phyloP scores from a whole-genome alignment of 148 eudicot species.

The Salicornia ramosissima region DNA sequence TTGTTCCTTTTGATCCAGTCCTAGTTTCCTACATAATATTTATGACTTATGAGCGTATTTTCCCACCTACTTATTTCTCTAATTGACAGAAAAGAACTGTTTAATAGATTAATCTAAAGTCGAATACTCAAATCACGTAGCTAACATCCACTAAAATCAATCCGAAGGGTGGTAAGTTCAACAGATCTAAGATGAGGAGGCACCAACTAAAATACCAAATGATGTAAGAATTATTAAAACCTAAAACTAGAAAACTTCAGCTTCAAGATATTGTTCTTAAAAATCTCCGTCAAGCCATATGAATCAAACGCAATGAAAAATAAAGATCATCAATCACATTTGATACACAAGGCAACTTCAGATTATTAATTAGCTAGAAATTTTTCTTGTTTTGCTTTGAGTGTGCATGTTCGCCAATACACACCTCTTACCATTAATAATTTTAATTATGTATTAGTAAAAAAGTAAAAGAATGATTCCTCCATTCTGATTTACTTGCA shows the following conservation, averaged over 20 bases:
- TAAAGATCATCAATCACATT: neutral
- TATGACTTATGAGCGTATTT: no score
- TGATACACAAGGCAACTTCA: no score
- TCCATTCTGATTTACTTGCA: no score
- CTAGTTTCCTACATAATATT: neutral
- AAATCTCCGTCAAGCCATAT: neutral
- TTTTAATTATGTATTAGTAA: no score
- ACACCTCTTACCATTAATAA: no score
- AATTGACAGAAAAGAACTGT: neutral
- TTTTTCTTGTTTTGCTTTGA: no score
- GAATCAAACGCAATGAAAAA: neutral
- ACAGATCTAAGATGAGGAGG: neutral
- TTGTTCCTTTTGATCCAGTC: neutral
- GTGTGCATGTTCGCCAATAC: no score
- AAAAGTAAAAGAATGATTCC: no score
- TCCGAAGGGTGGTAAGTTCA: no score
- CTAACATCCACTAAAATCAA: neutral
- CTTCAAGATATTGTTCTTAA: neutral
- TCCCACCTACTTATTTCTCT: no score
- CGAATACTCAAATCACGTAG: neutral
- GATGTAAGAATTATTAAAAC: neutral
- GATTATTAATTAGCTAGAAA: no score
- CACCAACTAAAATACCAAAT: neutral
- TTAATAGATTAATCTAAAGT: neutral
- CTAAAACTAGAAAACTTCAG: neutral